A percentile compares a stretch with the other conserved stretches of the same genome.
phyloP scores from a whole-genome alignment of 305 asterid species.

The Fraxinus baroniana region DNA sequence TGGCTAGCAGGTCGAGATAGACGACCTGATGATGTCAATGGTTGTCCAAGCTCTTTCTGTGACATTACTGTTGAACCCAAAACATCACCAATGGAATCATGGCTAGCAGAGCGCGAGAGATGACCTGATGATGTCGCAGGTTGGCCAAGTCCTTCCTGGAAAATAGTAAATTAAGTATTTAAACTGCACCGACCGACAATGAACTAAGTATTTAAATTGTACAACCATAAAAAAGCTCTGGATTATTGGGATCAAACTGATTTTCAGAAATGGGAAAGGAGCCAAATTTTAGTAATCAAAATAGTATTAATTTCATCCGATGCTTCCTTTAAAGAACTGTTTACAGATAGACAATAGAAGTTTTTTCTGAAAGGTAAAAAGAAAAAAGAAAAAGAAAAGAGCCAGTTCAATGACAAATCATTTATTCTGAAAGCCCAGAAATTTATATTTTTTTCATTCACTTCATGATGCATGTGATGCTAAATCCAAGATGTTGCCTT shows the following conservation, averaged over 20 bases:
- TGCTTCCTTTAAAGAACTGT: background rate
- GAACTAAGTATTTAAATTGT: background rate
- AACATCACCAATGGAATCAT: conserved; percentile 41
- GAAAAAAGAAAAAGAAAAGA: no score
- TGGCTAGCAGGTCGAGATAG: conserved; percentile 58
- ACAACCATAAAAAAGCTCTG: background rate
- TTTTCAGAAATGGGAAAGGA: background rate
- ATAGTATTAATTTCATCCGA: background rate
- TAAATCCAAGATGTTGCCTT: background rate
- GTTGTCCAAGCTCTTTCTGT: conserved; percentile 64
- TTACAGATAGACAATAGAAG: background rate
- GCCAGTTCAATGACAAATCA: background rate
- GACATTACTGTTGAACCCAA: conserved; percentile 28
- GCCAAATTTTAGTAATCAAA: background rate
- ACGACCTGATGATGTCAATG: conserved; percentile 30
- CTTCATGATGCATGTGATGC: background rate
- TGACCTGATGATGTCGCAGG: conserved; percentile 32
- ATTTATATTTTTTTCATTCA: background rate
- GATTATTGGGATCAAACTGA: background rate
- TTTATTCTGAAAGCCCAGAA: background rate
- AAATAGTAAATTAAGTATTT: background rate
- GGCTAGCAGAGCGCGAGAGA: conserved; percentile 57
- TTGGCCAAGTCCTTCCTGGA: conserved; percentile 67
- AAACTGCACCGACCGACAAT: background rate
- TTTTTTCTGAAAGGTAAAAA: no score